These are phyloP conservation scores for Alliaria petiolata DNA, from an alignment of 345 rosid genomes.

Conservation along the genomic window DNA sequence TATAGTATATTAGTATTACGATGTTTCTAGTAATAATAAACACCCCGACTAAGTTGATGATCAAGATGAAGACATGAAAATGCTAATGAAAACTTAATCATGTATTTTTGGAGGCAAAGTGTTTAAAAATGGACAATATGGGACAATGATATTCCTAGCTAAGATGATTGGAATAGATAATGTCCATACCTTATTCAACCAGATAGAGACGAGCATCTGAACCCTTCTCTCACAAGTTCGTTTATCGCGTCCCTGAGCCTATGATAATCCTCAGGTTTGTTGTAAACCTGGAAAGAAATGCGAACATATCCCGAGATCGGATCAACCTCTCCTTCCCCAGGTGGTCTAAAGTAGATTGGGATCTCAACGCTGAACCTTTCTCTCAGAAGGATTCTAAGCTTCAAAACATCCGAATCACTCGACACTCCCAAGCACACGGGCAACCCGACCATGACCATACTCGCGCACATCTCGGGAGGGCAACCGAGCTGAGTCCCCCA, in stretches of 20 bases:
- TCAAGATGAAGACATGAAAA: background rate
- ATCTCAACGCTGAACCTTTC: constrained; percentile 63
- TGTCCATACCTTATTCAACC: too few species aligned
- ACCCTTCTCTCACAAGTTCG: constrained; percentile 48
- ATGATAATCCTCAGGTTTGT: constrained; percentile 71
- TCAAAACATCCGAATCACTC: constrained; percentile 48
- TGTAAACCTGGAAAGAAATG: constrained; percentile 85
- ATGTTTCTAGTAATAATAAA: background rate
- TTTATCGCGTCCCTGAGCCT: constrained; percentile 63
- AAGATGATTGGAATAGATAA: too few species aligned
- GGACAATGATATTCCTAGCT: too few species aligned
- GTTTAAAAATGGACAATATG: too few species aligned
- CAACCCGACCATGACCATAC: constrained; percentile 90
- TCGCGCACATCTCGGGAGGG: constrained; percentile 75
- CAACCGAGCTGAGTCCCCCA: constrained; percentile 92
- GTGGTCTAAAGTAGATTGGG: constrained; percentile 61
- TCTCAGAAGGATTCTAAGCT: constrained; percentile 65
- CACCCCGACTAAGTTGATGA: background rate
- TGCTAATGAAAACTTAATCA: background rate
- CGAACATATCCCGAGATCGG: constrained; percentile 69
- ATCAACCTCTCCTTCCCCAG: constrained; percentile 51
- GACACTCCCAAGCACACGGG: constrained; percentile 61
- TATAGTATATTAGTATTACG: background rate
- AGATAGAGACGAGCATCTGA: constrained; percentile 50
- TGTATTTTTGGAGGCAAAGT: too few species aligned